These are phyloP conservation scores for Coprinellus micaceus DNA, from an alignment of 768 basidiomycete species.

Conservation along the genomic window DNA sequence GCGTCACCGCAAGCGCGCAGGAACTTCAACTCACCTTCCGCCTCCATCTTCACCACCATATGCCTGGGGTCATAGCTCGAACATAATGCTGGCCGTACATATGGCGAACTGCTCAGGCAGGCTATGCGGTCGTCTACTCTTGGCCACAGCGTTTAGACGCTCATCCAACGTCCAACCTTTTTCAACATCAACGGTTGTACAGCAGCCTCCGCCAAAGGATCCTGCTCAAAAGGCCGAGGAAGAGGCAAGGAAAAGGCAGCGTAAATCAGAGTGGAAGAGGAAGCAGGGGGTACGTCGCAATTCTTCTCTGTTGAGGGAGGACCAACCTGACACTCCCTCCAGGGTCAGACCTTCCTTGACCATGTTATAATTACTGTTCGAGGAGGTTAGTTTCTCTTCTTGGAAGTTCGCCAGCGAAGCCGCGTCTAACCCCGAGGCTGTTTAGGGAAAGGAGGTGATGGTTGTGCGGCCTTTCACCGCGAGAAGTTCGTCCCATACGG, in stretches of 20 bases:
- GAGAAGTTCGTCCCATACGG: constrained; percentile 82
- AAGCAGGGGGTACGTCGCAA: constrained; percentile 54
- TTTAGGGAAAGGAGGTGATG: constrained; percentile 84
- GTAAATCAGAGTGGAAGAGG: constrained; percentile 74
- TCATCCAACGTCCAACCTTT: neutral
- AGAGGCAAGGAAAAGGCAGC: constrained; percentile 42
- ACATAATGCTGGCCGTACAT: neutral
- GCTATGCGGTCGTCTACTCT: neutral
- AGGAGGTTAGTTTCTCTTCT: constrained; percentile 48
- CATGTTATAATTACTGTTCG: constrained; percentile 75
- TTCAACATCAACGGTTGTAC: neutral
- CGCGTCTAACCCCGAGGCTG: neutral
- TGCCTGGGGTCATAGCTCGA: too few relatives aligned
- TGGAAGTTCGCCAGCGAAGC: neutral
- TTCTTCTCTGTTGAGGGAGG: neutral
- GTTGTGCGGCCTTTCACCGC: constrained; percentile 89
- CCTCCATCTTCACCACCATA: neutral
- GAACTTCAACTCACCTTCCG: neutral
- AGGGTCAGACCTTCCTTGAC: constrained; percentile 83
- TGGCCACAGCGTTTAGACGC: neutral
- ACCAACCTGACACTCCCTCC: constrained; percentile 6
- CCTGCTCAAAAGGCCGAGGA: neutral
- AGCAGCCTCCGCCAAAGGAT: neutral
- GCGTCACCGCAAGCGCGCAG: neutral
- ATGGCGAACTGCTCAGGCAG: neutral